phyloP scores from a whole-genome alignment of 192 early-diverging fungal genomes.

The Diversispora eburnea region DNA sequence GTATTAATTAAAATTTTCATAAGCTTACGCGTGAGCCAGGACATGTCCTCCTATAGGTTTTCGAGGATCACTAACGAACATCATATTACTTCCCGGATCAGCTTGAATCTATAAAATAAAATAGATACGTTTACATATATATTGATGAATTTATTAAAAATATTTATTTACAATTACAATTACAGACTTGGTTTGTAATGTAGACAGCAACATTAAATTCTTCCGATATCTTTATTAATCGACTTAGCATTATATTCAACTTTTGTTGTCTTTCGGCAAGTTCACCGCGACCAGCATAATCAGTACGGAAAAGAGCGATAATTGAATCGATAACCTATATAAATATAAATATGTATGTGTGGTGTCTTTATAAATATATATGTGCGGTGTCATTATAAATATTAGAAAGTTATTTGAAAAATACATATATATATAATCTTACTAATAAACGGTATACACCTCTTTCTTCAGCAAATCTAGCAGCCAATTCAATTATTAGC shows the following conservation, averaged over 20 bases:
- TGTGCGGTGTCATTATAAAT: neutral
- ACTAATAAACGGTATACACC: conserved; percentile 58
- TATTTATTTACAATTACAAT: neutral
- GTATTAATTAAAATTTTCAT: neutral
- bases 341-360: neutral
- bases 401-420: neutral
- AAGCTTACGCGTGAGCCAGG: conserved; percentile 54
- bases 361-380: neutral
- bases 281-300: conserved; percentile 83
- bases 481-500: conserved; percentile 68
- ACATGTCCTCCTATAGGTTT: conserved; percentile 84
- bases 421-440: neutral
- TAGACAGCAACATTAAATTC: conserved; percentile 83
- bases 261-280: conserved; percentile 83
- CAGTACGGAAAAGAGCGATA: conserved; percentile 77
- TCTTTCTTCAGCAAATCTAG: conserved; percentile 66
- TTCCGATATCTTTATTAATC: conserved; percentile 71
- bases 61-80: conserved; percentile 84
- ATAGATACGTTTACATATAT: too few species aligned
- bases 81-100: conserved; percentile 60
- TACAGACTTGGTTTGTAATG: conserved; percentile 69
- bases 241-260: conserved; percentile 68
- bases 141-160: too few species aligned
- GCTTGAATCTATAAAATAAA: conserved; percentile 39
- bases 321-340: conserved; percentile 71